Conservation (phyloP, 371 early-diverging fungal species). For the Actinomortierella ambigua region DNA sequence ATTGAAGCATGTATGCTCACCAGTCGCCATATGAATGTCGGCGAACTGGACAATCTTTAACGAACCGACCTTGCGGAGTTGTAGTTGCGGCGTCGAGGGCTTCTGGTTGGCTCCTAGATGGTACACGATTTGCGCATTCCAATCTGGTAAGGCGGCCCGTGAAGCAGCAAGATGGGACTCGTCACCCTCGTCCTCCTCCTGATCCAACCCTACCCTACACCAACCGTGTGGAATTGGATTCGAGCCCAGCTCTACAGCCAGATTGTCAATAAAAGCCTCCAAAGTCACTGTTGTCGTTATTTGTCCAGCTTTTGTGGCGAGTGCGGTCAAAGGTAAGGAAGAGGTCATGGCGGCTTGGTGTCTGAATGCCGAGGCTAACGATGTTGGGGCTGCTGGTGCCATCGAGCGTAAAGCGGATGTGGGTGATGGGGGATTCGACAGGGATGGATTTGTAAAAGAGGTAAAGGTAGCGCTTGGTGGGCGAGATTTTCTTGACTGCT, state of each 20-base stretch:
- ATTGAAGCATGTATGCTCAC: slow-evolving; percentile 51
- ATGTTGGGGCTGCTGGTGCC: not conserved
- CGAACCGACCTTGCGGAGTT: slow-evolving; percentile 48
- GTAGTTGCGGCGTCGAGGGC: slow-evolving; percentile 30
- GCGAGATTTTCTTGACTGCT: slow-evolving; percentile 33
- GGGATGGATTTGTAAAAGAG: slow-evolving; percentile 34
- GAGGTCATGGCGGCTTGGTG: too few relatives aligned
- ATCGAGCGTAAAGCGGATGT: slow-evolving; percentile 20
- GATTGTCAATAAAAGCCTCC: slow-evolving; percentile 48
- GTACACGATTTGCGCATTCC: slow-evolving; percentile 34
- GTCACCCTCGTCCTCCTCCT: slow-evolving; percentile 9
- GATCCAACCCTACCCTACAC: slow-evolving; percentile 16
- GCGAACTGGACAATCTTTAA: slow-evolving; percentile 63
- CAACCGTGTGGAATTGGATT: slow-evolving; percentile 37
- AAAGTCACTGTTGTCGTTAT: too few relatives aligned
- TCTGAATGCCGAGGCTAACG: too few relatives aligned
- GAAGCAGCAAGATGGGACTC: too few relatives aligned
- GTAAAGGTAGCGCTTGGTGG: slow-evolving; percentile 19
- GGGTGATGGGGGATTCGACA: slow-evolving; percentile 26
- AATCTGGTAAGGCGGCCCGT: slow-evolving; percentile 15
- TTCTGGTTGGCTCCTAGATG: slow-evolving; percentile 4
- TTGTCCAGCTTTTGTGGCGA: too few relatives aligned
- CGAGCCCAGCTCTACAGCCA: slow-evolving; percentile 52
- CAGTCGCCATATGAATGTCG: slow-evolving; percentile 61
- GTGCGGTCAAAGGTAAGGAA: too few relatives aligned